Conservation (phyloP, 2,329 filamentous ascomycete genomes). For the Alternaria incomplexa region DNA sequence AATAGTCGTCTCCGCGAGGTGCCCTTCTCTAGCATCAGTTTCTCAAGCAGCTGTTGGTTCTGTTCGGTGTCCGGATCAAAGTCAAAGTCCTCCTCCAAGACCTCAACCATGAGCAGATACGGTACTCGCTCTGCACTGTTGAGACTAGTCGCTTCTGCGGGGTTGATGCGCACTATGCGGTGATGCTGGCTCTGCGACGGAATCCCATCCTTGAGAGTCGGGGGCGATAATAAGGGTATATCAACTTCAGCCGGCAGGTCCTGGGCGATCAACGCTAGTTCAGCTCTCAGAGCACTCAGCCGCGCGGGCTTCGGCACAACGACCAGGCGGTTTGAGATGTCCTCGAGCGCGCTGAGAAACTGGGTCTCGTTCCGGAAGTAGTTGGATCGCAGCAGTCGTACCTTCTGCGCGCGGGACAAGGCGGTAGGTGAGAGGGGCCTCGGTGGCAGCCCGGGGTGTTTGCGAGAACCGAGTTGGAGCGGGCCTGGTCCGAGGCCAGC, state of each 20-base stretch:
- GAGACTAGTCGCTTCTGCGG: slow-evolving; percentile 81
- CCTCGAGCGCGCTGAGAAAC: slow-evolving; percentile 79
- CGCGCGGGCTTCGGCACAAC: slow-evolving; percentile 81
- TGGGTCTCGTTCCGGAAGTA: slow-evolving; percentile 84
- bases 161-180: slow-evolving; percentile 81
- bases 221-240: slow-evolving; percentile 80
- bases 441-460: slow-evolving; percentile 64
- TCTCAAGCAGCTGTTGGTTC: slow-evolving; percentile 71
- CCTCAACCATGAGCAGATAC: slow-evolving; percentile 83
- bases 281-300: slow-evolving; percentile 79
- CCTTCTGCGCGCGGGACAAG: slow-evolving; percentile 69
- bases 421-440: slow-evolving; percentile 65
- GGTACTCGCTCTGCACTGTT: slow-evolving; percentile 89
- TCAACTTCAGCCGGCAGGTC: slow-evolving; percentile 84
- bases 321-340: slow-evolving; percentile 84
- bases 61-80: slow-evolving; percentile 78
- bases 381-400: slow-evolving; percentile 76
- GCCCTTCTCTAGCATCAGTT: slow-evolving; percentile 70
- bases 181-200: slow-evolving; percentile 79
- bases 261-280: slow-evolving; percentile 79
- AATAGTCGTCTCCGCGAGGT: slow-evolving; percentile 59
- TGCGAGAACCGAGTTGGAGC: slow-evolving; percentile 44
- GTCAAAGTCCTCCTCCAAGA: slow-evolving; percentile 80
- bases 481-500: slow-evolving; percentile 49
- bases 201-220: slow-evolving; percentile 73